Conservation (phyloP, 1,284 basidiomycete genomes). For the Naganishia sp. region DNA sequence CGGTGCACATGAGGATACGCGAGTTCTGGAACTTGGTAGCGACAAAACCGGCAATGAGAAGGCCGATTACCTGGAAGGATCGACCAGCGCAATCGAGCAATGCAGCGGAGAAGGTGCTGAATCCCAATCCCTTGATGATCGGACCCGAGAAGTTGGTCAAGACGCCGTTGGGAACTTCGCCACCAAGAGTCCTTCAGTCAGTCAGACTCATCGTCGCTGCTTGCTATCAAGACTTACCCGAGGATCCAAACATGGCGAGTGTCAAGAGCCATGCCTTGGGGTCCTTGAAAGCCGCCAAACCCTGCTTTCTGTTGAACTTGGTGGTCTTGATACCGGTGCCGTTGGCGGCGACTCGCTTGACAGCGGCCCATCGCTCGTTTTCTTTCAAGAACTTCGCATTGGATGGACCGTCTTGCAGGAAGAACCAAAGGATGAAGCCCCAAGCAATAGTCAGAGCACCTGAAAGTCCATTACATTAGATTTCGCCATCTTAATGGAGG, state of each 20-base stretch:
- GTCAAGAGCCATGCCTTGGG: conserved; percentile 45
- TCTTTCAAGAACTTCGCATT: conserved; percentile 46
- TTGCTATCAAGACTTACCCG: background rate
- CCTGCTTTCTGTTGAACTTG: conserved; percentile 44
- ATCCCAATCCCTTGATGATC: conserved; percentile 48
- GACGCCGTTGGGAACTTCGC: conserved; percentile 46
- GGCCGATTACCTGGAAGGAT: conserved; percentile 46
- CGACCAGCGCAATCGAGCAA: conserved; percentile 48
- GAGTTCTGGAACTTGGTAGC: conserved; percentile 46
- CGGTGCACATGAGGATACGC: conserved; percentile 48
- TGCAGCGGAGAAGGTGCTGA: conserved; percentile 46
- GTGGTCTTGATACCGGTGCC: conserved; percentile 45
- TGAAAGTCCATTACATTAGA: no score
- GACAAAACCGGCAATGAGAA: conserved; percentile 48
- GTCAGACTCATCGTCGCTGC: conserved; percentile 6
- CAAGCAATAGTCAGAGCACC: conserved; percentile 40
- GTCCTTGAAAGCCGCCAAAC: conserved; percentile 42
- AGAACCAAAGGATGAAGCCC: conserved; percentile 45
- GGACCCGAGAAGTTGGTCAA: conserved; percentile 49
- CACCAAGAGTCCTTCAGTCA: no score
- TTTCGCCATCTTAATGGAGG: no score
- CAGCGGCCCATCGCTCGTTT: conserved; percentile 43
- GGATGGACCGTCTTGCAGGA: conserved; percentile 47
- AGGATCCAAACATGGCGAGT: conserved; percentile 34
- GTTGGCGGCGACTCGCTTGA: conserved; percentile 44